A percentile compares a stretch with the other conserved stretches of the same genome.
Evolutionary conservation across 768 basidiomycete genomes (phyloP).

Genomic region (Termitomyces titanicus): DNA sequence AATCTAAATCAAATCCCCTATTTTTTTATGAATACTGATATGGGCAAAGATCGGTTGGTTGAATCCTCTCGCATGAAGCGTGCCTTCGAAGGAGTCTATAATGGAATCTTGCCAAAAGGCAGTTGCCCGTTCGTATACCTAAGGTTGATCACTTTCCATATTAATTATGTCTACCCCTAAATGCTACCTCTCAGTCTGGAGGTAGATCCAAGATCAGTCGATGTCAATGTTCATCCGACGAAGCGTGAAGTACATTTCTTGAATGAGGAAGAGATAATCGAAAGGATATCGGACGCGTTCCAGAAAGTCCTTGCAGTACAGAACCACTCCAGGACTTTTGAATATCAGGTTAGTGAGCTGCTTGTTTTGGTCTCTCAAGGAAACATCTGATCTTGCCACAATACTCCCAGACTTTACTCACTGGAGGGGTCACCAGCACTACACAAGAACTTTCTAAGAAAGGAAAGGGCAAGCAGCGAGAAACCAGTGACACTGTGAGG

Average conservation of each 20-base stretch:
- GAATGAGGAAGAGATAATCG: conserved; percentile 83
- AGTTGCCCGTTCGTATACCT: conserved; percentile 90
- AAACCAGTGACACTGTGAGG: conserved; percentile 20
- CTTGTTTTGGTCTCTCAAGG: neutral
- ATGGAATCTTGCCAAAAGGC: conserved; percentile 83
- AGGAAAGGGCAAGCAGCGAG: conserved; percentile 38
- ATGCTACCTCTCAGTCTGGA: conserved; percentile 48
- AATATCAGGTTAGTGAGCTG: conserved; percentile 55
- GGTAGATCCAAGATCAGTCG: conserved; percentile 84
- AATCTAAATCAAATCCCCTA: conserved; percentile 1
- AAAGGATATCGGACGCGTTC: conserved; percentile 69
- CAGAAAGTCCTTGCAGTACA: conserved; percentile 61
- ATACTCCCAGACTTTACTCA: conserved; percentile 50
- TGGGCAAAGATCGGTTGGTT: conserved; percentile 75
- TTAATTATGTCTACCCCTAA: neutral
- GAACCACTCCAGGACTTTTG: conserved; percentile 64
- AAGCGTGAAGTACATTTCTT: conserved; percentile 96
- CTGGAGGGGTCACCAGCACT: conserved; percentile 43
- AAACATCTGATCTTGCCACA: neutral
- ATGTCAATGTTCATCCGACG: conserved; percentile 98
- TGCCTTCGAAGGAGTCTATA: conserved; percentile 85
- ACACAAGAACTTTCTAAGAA: conserved; percentile 27
- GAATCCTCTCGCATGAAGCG: conserved; percentile 86
- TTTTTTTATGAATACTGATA: neutral
- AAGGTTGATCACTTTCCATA: conserved; percentile 47